Base-by-base conservation (phyloP, 768 basidiomycete genomes). In the Collybia sp. region DNA sequence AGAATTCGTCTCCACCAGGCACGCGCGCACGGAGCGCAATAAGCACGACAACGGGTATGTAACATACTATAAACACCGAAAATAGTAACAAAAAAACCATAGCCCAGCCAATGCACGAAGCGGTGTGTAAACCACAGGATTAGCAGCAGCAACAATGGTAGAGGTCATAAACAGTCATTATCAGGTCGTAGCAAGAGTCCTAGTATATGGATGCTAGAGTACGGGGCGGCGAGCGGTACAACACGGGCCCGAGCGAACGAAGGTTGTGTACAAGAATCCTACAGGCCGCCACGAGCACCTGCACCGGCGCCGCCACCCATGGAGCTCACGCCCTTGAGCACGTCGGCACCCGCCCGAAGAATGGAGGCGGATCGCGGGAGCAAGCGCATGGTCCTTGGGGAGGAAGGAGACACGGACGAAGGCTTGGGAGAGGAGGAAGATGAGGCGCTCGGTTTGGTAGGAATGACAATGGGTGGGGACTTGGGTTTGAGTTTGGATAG, bases 321-420 rank as follows among this genome's bases (percentile, higher is more conserved):
- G 25, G 65, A 64, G 30, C 65, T 64, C 2, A 77, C 73, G 1
- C 75, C 71, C 41, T 68, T 73, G 25, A 77, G 48, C 19, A 73
- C 62, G 45, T 73, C 72, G 2, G 60, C 62, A 16, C 65, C 60
- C 6, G 62, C 63, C 35, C 52, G 58, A 12, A 62, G 44, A 30
- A 67, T 64, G 35, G 30, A 30, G 42, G 34, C 36, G 8, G 47
- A 47, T 20, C 42, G 42, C 6, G 47, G 38, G 19, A 46, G 32
- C 18, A 36, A 38, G 25, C 36, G 38, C 32, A 39, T 15, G 37
- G 18, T 15, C 8, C 18, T 19, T 25, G 25, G 41, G 18, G 9
- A 17, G 10, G 12, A 2, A 6, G n/a, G 43, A 30, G 30, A 37
- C 30, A 20, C 19, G 35, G 35, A 37, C 10, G 35, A 13, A 6